Base-by-base conservation (phyloP, 495 filamentous ascomycete species). In the Lichenothelia convexa region DNA sequence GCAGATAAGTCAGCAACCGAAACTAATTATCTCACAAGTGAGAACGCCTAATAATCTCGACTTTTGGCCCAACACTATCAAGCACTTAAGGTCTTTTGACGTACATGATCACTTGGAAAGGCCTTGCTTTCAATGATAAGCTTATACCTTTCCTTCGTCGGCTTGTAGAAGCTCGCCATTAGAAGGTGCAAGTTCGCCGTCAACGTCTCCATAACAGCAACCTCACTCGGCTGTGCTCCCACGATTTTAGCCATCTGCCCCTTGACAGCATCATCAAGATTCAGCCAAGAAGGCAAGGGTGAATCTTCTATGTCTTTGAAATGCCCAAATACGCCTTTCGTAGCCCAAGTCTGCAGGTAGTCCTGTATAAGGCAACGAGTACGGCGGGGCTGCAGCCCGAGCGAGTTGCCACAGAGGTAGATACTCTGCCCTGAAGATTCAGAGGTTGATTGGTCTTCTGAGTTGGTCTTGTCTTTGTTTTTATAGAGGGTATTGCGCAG, bases 381-480 rank as follows among this genome's bases (percentile, higher is more conserved):
- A 37, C 68, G 65, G 39, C 68, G 71, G 24, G 89, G 91, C 51
- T 95, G 89, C 21, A 91, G 66, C 29, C 89, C 89, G 7, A 97
- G 67, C 3, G 89, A 97, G 59, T 97, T 93, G n/a, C 89, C 89
- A 49, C 86, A 93, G 29, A 97, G 67, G 54, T 97, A 97, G 47
- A 83, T 77, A 55, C 71, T 78, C 35, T 51, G 55, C 21, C 60
- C 43, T 8, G 33, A 29, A 18, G 38, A 15, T 19, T 38, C 38
- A 13, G 18, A 12, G 12, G 1, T 31, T 31, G 8, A 16, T 21
- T 30, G 22, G n/a, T 15, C 38, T 5, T 40, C 38, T 22, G 31
- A 33, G 3, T 8, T 9, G 31, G 11, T 33, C 1, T 9, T 12
- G n/a, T 33, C 8, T 8, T 8, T 18, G 8, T 33, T 18, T 8